Base-by-base conservation (phyloP, 768 basidiomycete genomes). In the Kockovaella imperatae region DNA sequence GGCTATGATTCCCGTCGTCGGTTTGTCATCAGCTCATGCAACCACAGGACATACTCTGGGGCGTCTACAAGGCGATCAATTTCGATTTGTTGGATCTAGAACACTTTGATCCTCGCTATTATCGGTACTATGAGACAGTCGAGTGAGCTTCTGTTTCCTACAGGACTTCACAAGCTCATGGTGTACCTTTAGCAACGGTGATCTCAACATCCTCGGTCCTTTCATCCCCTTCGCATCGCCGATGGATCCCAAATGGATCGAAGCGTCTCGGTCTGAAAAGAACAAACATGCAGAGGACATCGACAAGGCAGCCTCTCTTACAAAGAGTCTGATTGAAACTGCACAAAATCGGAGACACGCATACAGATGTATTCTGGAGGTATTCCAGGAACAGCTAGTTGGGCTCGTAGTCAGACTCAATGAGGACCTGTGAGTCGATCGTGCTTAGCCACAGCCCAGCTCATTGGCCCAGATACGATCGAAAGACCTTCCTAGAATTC, bases 341-440 rank as follows among this genome's bases (percentile, higher is more conserved):
- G n/a, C n/a, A n/a, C n/a, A n/a, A n/a, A n/a, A n/a, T n/a, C n/a
- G n/a, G n/a, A n/a, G 46, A 30, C 50, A 56, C 28, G 49, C 54
- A 0, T 95, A 89, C 68, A 77, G 80, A 53, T 95, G 91, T 64
- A 95, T 91, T 60, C 75, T 99, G 47, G 84, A 93, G 39, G 89
- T 93, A 65, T 99, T 97, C 64, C 82, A 87, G 71, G 82, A 83
- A 63, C 80, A 81, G 51, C 80, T 82, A 47, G 79, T 99, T 69
- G 88, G 86, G 71, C 76, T 93, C 21, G 90, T 99, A 38, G 83
- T 99, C 48, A 84, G 95, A 49, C 73, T 96, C 25, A 99, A 99
- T 70, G 90, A 90, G 50, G 79, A 87, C 57, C 76, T 97, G 17
- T 99, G 91, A 71, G 89, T 93, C 69, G 15, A 26, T 4, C 11